These are phyloP conservation scores for Pterothamnion heteromorphum DNA, from an alignment of 31 red algal species.

Conservation along the genomic window DNA sequence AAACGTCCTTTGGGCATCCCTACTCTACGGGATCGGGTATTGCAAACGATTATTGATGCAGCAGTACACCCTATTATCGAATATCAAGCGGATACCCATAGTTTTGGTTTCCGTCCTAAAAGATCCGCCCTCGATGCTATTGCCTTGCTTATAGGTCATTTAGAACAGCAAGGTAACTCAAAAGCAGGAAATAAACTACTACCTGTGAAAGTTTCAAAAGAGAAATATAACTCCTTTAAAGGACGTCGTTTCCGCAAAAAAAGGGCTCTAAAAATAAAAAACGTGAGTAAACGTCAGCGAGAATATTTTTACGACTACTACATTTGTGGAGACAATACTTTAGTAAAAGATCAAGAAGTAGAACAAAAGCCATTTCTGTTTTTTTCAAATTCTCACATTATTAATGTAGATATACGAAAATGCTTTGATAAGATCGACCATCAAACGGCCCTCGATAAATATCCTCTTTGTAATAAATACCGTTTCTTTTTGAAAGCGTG, in stretches of 20 bases:
- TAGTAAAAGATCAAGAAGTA: conserved; percentile 7
- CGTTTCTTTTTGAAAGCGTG: background rate
- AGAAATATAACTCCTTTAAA: conserved; percentile 7
- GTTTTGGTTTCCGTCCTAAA: background rate
- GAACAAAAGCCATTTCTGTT: conserved; percentile 3
- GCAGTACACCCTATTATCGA: background rate
- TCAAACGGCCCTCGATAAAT: background rate
- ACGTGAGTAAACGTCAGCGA: background rate
- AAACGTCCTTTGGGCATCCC: background rate
- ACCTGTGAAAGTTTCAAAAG: conserved; percentile 2
- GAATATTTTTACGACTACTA: conserved; percentile 8
- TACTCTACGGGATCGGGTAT: background rate
- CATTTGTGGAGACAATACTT: conserved; percentile 5
- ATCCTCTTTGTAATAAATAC: conserved; percentile 7
- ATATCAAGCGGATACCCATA: background rate
- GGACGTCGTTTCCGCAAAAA: background rate
- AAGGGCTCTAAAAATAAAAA: background rate
- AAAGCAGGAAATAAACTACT: conserved; percentile 7
- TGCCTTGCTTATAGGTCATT: conserved; percentile 2
- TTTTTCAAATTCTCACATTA: background rate
- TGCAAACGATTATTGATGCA: conserved; percentile 3
- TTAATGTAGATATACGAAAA: conserved; percentile 8
- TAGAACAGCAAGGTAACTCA: background rate
- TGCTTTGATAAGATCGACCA: conserved; percentile 1
- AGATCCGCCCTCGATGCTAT: background rate